Base-by-base conservation (phyloP, 1,284 basidiomycete species). In the Moesziomyces antarcticus region DNA sequence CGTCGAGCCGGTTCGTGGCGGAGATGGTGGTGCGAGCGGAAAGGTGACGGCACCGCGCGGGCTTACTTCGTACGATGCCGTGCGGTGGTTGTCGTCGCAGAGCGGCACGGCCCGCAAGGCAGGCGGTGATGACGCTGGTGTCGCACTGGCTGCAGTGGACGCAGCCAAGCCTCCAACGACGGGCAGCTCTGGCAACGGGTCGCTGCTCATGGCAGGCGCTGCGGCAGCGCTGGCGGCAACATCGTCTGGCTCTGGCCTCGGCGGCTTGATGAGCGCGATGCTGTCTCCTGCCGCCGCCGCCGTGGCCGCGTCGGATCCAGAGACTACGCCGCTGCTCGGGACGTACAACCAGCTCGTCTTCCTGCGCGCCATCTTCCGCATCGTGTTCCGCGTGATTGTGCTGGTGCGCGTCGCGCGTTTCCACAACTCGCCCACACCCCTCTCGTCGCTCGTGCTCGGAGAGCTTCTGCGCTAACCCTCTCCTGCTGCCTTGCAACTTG, bases 361-460 rank as follows among this genome's bases (percentile, higher is more conserved):
- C 50, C 53, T 70, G 6, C 61, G 62, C 6, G 61, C 61, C 47
- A 65, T 60, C 27, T 59, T 64, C 40, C 54, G 62, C 47, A 52
- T 70, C 54, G 45, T 70, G 42, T 70, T 70, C 20, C 61, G 62
- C 37, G 61, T 70, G 46, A 53, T 70, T 16, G 61, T 70, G 27
- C 48, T 70, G 4, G 55, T 65, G 14, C 56, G 62, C 11, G 16
- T 65, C 1, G 46, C 68, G 7, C 20, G 57, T 8, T 60, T 65
- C 37, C 53, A 56, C 13, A 51, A 60, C 24, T 64, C 61, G 10
- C 50, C 61, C 13, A 60, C 57, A 9, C 53, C 57, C n/a, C 55
- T 64, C 35, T 64, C 61, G 20, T 50, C 57, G 8, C 53, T 70
- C 22, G 57, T 70, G 50, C 46, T 70, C 35, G 56, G 64, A 22